Conservation (phyloP, 2,329 filamentous ascomycete species). For the Aspergillus fumigatiaffinis region DNA sequence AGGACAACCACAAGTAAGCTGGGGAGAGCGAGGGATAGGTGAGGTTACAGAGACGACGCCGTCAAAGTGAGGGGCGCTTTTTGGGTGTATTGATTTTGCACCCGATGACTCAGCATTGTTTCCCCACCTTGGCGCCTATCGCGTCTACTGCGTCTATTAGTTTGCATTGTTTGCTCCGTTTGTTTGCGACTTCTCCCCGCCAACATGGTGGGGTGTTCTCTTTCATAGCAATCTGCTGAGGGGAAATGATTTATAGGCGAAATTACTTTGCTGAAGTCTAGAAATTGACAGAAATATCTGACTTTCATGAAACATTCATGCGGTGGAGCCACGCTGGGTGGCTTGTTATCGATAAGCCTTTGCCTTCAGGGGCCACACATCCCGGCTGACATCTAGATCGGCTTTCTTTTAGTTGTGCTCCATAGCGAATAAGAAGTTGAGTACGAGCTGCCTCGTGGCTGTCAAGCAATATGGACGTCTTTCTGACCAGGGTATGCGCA, state of each 20-base stretch:
- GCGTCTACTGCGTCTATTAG: slow-evolving; percentile 9
- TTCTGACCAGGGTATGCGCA: slow-evolving; percentile 55
- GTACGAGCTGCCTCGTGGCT: not conserved
- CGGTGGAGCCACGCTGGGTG: slow-evolving; percentile 10
- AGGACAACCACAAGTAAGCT: slow-evolving; percentile 10
- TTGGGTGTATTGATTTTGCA: slow-evolving; percentile 23
- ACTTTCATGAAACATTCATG: not conserved
- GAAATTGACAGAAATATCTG: not conserved
- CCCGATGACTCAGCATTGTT: slow-evolving; percentile 25
- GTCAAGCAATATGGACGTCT: slow-evolving; percentile 62
- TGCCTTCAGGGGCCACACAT: not conserved
- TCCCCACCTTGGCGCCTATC: slow-evolving; percentile 9
- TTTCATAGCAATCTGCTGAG: not conserved
- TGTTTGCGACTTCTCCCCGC: not conserved
- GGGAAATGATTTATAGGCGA: not conserved
- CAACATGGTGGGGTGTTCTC: not conserved
- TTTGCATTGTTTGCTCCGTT: slow-evolving; percentile 11
- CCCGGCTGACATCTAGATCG: not conserved
- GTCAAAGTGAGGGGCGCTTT: slow-evolving; percentile 24
- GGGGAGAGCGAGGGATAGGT: not conserved
- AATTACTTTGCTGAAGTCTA: not conserved
- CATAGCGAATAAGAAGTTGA: not conserved
- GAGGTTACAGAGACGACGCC: slow-evolving; percentile 2
- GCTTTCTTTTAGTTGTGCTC: not conserved
- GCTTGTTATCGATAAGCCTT: slow-evolving; percentile 22